Evolutionary conservation across 1,284 basidiomycete genomes (phyloP), one percentile per base, ranked within the genome.

Genomic region (Heterobasidion annosum): DNA sequence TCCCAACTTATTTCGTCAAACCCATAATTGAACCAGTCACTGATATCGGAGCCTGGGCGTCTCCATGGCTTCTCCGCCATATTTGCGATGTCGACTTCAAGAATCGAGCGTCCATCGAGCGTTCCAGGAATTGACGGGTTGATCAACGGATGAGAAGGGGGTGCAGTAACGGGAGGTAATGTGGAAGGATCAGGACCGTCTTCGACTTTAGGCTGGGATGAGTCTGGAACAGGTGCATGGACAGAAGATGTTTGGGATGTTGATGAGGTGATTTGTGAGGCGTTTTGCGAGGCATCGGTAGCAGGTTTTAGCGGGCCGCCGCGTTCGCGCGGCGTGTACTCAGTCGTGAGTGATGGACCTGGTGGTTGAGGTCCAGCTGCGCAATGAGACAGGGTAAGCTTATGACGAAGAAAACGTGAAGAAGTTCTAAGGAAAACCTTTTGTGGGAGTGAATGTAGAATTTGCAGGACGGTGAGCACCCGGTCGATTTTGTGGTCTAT

Each of bases 11-110:
- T 80, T 70, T 99, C 97, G 68, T 99, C 96, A 67, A 99, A 99
- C 0, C 97, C 97, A 64, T 98, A 99, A 71, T 99, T 99, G 74
- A 99, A 99, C 88, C 93, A 99, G 72, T 98, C 96, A 62, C 90
- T 91, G 55, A 98, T 76, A 72, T 98, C 93, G 7, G 92, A 87
- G 15, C 97, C 97, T 8, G 95, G 90, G 54, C 88, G 74, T 56
- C 96, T 77, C 97, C 97, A 99, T 2, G 90, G 88, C 67, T 97
- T 96, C 55, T 91, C 88, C 19, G 88, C 75, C 68, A 98, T 78
- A 19, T 87, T 81, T 25, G 76, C 79, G 51, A 98, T 67, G 68
- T 99, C 96, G 47, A 96, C 79, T 58, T 98, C 93, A 49, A 94
- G 85, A 52, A 98, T 90, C 7, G 88, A 86, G 33, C 88, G 83